Base-by-base conservation (phyloP, 2,329 filamentous ascomycete species). In the Coniella lustricola region DNA sequence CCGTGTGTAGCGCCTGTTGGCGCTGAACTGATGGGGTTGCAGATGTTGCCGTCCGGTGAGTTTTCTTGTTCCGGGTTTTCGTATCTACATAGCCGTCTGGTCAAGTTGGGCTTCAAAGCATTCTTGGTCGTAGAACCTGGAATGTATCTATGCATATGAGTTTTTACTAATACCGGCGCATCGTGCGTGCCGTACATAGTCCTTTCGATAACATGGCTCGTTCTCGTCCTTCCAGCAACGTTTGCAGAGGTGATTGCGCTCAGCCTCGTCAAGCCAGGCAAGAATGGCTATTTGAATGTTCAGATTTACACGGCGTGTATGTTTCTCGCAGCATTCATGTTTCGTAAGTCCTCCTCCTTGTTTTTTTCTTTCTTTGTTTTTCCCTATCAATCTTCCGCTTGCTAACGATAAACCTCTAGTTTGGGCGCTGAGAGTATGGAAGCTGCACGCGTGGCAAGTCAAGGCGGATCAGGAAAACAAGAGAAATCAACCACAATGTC, bases 1-100 rank as follows among this genome's bases (percentile, higher is more conserved):
- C 74, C 79, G 0, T 82, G 82, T 1, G 75, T 85, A 22, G 82
- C 71, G 0, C 85, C 87, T 0, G 79, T 90, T 7, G 77, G 77
- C 4, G 84, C 84, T 3, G 87, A 91, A 63, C 79, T 91, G 1
- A 79, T 90, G 25, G 86, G 86, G 0, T 63, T 91, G 4, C 75
- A 76, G 49, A 67, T 85, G 36, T 71, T 90, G 2, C 84, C 87
- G 1, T 79, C 83, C 12, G 80, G 78, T 56, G 54, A 55, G 63
- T 51, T 14, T 10, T 7, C 32, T 14, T 7, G 4, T 7, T 14
- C n/a, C 32, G 4, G 7, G 12, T 14, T 34, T n/a, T 36, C 7
- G n/a, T 16, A 8, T 17, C 36, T 21, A 18, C 17, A 14, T 2
- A 13, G 16, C 39, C 47, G 29, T 50, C n/a, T n/a, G n/a, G n/a